Evolutionary conservation across 768 basidiomycete species (phyloP), one percentile per base, ranked within the genome.

Genomic region (Agrocybe pediades): DNA sequence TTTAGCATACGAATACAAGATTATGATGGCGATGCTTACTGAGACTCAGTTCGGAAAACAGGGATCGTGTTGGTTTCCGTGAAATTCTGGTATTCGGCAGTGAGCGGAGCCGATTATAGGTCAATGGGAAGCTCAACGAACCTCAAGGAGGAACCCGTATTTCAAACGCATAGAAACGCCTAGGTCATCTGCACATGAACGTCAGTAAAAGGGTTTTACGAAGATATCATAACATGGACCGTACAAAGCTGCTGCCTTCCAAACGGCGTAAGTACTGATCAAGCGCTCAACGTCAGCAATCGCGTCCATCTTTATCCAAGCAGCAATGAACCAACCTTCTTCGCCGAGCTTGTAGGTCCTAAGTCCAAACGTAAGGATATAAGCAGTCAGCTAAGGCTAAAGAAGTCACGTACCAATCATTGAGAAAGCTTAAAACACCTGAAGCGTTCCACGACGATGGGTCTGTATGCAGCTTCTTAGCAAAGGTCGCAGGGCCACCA

Each of bases 131-230:
- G 11, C 13, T 13, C 5, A 13, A 36, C 33, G 11, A 4, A 36
- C 33, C n/a, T 36, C 33, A n/a, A 36, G 33, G 5, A 36, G 11
- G 11, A 36, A 36, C 6, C 33, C 33, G n/a, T 36, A 36, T 36
- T 36, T 36, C 33, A 36, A 15, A 3, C 33, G 33, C 33, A 36
- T 36, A 36, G 33, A 36, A 13, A 36, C n/a, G n/a, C 33, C 33
- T 4, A 36, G 33, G n/a, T 36, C 33, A 36, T 36, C 33, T 36
- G 33, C n/a, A 13, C 5, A 6, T n/a, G 11, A 3, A 13, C 11
- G n/a, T 36, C 5, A 71, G 76, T 59, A 73, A 80, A 36, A 36
- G 6, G 3, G 33, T 15, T 7, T 30, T 11, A n/a, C n/a, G n/a
- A 13, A 4, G 33, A 13, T 3, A 36, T 6, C 33, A 30, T 36